These are phyloP conservation scores for Kodamaea fukazawae DNA, from an alignment of 805 yeast genomes.

Conservation along the genomic window DNA sequence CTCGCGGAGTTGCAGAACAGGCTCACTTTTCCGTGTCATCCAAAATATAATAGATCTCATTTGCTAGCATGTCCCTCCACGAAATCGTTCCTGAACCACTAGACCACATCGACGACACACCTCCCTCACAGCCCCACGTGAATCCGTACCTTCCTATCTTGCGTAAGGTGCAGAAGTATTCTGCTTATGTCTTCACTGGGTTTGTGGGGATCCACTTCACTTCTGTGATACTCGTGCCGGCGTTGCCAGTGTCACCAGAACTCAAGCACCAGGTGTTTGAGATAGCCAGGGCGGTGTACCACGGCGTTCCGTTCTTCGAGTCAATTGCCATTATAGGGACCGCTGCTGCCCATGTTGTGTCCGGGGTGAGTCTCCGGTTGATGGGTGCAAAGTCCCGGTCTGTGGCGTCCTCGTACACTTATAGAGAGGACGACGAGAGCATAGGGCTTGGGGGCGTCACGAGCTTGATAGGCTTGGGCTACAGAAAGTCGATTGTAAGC, in stretches of 20 bases:
- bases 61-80: slow-evolving; percentile 1
- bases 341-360: slow-evolving; percentile 45
- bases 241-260: slow-evolving; percentile 35
- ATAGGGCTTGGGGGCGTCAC: slow-evolving; percentile 63
- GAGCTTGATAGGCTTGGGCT: slow-evolving; percentile 54
- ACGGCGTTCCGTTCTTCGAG: slow-evolving; percentile 49
- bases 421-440: slow-evolving; percentile 14
- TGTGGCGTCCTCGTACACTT: not conserved
- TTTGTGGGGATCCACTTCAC: slow-evolving; percentile 59
- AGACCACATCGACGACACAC: slow-evolving; percentile 1
- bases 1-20: no score
- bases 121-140: not conserved
- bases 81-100: slow-evolving; percentile 8
- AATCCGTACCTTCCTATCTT: not conserved
- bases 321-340: slow-evolving; percentile 46
- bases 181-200: slow-evolving; percentile 54
- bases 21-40: no score
- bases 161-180: slow-evolving; percentile 50
- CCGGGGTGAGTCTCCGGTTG: slow-evolving; percentile 50
- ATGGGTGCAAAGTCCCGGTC: not conserved
- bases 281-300: slow-evolving; percentile 61
- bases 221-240: slow-evolving; percentile 54
- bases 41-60: no score
- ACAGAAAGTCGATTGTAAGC: slow-evolving; percentile 45
- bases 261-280: slow-evolving; percentile 54